Evolutionary conservation across 257 asterid genomes (phyloP).

Genomic region (Solanum medicagineum): DNA sequence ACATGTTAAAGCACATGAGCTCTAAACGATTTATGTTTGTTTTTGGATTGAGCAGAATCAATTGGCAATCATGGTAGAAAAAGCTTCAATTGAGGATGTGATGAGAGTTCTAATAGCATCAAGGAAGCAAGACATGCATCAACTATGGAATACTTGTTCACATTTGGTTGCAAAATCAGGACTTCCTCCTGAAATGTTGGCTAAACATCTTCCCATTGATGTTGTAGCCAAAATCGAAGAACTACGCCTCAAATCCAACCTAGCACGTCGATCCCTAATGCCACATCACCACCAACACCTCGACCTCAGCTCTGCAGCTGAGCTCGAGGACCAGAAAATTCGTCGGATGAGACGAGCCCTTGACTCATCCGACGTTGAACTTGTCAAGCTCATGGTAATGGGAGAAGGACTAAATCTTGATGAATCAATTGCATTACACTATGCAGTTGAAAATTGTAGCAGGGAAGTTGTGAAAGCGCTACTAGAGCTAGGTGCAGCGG

Average conservation of each 20-base stretch:
- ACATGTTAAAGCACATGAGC: neutral
- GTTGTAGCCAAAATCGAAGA: conserved; percentile 82
- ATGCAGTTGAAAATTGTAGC: conserved; percentile 79
- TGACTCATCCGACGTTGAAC: conserved; percentile 86
- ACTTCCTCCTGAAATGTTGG: conserved; percentile 73
- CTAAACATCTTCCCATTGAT: conserved; percentile 82
- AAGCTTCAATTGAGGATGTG: conserved; percentile 88
- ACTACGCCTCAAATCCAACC: conserved; percentile 70
- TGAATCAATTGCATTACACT: conserved; percentile 73
- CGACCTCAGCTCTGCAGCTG: conserved; percentile 34
- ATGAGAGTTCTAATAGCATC: conserved; percentile 89
- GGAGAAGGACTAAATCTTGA: conserved; percentile 92
- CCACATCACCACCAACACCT: conserved; percentile 43
- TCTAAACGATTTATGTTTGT: neutral
- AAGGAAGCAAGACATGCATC: conserved; percentile 86
- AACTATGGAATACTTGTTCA: conserved; percentile 81
- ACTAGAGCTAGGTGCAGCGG: conserved; percentile 92
- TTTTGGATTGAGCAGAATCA: conserved; percentile 48
- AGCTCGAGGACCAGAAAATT: conserved; percentile 80
- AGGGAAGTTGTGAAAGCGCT: conserved; percentile 80
- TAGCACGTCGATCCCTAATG: conserved; percentile 48
- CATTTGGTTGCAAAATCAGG: conserved; percentile 87
- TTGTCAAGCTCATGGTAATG: conserved; percentile 97
- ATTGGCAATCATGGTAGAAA: conserved; percentile 74
- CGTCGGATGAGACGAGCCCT: conserved; percentile 90